A percentile compares a stretch with the other conserved stretches of the same genome.
Conservation (phyloP, 164 flowering plant species). For the Hamamelis virginiana region DNA sequence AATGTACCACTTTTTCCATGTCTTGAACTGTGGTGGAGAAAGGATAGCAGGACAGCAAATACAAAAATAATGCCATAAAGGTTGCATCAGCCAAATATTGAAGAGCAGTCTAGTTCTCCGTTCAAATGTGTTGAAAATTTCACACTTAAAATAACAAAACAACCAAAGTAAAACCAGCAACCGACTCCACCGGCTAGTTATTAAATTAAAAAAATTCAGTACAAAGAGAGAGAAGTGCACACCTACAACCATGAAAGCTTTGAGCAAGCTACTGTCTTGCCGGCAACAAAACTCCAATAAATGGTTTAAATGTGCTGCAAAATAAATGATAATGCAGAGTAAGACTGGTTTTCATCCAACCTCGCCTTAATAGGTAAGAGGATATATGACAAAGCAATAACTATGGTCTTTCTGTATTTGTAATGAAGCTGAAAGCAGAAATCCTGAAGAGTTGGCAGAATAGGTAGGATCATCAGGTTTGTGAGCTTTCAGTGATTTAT, state of each 20-base stretch:
- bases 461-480: background rate
- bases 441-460: background rate
- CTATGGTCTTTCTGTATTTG: background rate
- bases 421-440: slow-evolving; percentile 1
- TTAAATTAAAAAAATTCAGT: background rate
- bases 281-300: slow-evolving; percentile 57
- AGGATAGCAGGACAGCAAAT: background rate
- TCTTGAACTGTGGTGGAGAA: background rate
- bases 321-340: background rate
- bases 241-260: slow-evolving; percentile 70
- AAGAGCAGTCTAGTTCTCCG: background rate
- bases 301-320: slow-evolving; percentile 90
- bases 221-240: slow-evolving; percentile 17
- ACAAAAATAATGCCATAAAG: background rate
- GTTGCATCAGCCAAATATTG: too few species aligned
- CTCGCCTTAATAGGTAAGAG: background rate
- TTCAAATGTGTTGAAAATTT: background rate
- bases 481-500: background rate
- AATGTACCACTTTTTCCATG: too few species aligned
- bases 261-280: slow-evolving; percentile 47
- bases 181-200: background rate
- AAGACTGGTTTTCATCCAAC: background rate
- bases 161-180: background rate
- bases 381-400: background rate
- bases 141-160: background rate